These are phyloP conservation scores for Thielaviopsis cerberus DNA, from an alignment of 2,329 filamentous ascomycete genomes.

Conservation along the genomic window DNA sequence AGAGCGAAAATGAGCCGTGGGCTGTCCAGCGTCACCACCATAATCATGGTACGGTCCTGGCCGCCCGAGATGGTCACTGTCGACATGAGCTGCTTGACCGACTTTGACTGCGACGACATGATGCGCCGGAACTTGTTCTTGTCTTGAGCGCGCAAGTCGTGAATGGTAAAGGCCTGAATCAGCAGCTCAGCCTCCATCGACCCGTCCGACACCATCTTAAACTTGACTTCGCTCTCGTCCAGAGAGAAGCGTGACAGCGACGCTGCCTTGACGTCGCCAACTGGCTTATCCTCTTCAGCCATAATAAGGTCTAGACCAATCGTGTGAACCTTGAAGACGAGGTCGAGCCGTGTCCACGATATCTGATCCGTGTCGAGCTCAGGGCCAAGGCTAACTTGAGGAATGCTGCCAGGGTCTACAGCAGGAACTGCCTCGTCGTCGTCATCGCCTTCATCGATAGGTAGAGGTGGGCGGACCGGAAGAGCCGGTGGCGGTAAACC, in stretches of 20 bases:
- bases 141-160: conserved; percentile 73
- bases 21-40: conserved; percentile 84
- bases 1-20: conserved; percentile 86
- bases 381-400: conserved; percentile 30
- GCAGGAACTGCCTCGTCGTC: conserved; percentile 3
- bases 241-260: conserved; percentile 88
- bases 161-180: conserved; percentile 85
- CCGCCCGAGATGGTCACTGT: conserved; percentile 84
- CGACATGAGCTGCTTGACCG: conserved; percentile 96
- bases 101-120: conserved; percentile 90
- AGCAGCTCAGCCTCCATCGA: conserved; percentile 84
- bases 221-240: conserved; percentile 79
- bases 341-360: conserved; percentile 81
- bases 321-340: conserved; percentile 75
- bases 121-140: conserved; percentile 95
- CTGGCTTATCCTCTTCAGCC: conserved; percentile 54
- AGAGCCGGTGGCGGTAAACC: background rate
- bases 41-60: conserved; percentile 58
- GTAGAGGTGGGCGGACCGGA: background rate
- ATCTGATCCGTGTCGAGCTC: conserved; percentile 51
- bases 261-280: conserved; percentile 58
- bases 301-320: conserved; percentile 77
- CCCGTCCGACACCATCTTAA: conserved; percentile 80
- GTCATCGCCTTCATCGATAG: background rate
- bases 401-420: conserved; percentile 16